Evolutionary conservation across 345 rosid genomes (phyloP), one percentile per base, ranked within the genome.

Genomic region (Rubroshorea leprosula): DNA sequence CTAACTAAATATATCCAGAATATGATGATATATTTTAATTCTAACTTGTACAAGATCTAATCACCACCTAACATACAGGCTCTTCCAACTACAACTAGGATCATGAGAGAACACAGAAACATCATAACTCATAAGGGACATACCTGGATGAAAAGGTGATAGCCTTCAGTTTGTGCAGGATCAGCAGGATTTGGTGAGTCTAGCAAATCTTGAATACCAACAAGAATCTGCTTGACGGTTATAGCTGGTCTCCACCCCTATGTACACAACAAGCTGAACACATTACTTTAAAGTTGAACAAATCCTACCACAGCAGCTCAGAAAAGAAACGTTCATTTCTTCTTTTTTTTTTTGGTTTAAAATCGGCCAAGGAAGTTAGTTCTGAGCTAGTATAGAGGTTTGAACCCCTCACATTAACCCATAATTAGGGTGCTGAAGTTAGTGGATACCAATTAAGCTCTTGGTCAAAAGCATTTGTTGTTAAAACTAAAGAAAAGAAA

Each of bases 241-340:
- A 88, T 88, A 39, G 96, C 96, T 20, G 96, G 96, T 78, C 93
- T 83, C 96, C 96, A 88, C 13, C 96, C 96, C 93, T 88, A 72
- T 31, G 57, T 12, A 49, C 23, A 19, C 20, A 14, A 56, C 18
- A 66, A 41, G 60, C 21, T 7, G 31, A 49, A 31, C 23, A 23
- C 23, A 35, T 48, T 64, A 60, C 24, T 38, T 48, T 19, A 7
- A 6, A 52, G 29, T 14, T 24, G 38, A 43, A 11, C 3, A 47
- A 21, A 38, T 48, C 17, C 26, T 10, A 45, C 35, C 27, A 27
- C 27, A 21, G 10, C 2, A 16, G 23, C 13, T 19, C 14, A 54
- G 19, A 27, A 5, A 12, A 0, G 21, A 27, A 3, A 8, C 4
- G 31, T 4, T 35, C 9, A 13, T 35, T 35, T 35, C 35, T 9